These are phyloP conservation scores for Dioscorea dumetorum DNA, from an alignment of 106 monocot genomes.

Conservation along the genomic window DNA sequence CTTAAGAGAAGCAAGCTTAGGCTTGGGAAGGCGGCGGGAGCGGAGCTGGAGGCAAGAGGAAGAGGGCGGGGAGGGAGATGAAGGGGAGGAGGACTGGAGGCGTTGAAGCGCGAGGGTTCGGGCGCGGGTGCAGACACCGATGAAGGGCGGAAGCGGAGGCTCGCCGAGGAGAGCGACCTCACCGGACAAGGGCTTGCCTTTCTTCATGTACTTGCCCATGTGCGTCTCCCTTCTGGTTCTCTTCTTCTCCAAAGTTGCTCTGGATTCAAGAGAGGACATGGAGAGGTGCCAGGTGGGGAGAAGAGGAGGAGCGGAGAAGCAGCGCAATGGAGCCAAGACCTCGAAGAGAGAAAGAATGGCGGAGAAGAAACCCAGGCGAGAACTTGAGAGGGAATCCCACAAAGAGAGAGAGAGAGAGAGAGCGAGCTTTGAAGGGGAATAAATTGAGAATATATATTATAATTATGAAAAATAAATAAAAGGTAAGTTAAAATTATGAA, in stretches of 20 bases:
- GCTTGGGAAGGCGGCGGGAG: conserved; percentile 38
- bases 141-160: conserved; percentile 24
- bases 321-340: background rate
- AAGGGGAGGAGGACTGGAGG: conserved; percentile 13
- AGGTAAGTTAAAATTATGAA: background rate
- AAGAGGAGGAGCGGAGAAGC: background rate
- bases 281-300: background rate
- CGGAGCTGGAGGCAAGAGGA: conserved; percentile 38
- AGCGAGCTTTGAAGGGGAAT: background rate
- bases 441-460: background rate
- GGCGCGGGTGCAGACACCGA: conserved; percentile 85
- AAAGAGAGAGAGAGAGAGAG: background rate
- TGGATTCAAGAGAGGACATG: background rate
- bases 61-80: background rate
- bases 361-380: background rate
- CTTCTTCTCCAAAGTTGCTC: background rate
- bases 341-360: background rate
- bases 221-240: background rate
- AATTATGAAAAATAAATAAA: background rate
- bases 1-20: background rate
- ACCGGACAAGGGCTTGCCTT: conserved; percentile 46
- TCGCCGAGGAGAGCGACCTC: conserved; percentile 45
- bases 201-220: conserved; percentile 90
- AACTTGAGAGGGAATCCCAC: background rate
- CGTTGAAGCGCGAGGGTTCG: conserved; percentile 71